phyloP scores from a whole-genome alignment of 768 basidiomycete species.

The Russula ochroleuca region DNA sequence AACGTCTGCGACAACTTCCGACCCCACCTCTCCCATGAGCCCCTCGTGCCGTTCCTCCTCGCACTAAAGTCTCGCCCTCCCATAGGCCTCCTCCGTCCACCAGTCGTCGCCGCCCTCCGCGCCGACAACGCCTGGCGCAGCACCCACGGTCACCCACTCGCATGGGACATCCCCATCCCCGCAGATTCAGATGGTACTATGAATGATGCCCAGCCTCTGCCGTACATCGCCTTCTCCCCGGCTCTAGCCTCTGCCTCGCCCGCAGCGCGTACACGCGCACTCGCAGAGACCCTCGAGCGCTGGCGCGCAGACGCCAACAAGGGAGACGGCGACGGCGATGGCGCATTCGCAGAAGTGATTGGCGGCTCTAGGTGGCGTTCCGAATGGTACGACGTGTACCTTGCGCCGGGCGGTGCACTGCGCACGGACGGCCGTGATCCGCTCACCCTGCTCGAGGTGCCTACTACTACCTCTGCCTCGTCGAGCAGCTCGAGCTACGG shows the following conservation, averaged over 20 bases:
- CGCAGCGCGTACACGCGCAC: slow-evolving; percentile 53
- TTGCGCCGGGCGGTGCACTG: slow-evolving; percentile 58
- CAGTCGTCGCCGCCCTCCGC: slow-evolving; percentile 50
- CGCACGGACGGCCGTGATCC: slow-evolving; percentile 35
- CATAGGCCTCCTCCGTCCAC: slow-evolving; percentile 57
- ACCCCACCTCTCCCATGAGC: slow-evolving; percentile 37
- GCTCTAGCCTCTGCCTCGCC: slow-evolving; percentile 2
- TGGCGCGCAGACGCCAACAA: slow-evolving; percentile 47
- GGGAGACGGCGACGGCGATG: slow-evolving; percentile 38
- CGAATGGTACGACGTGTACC: slow-evolving; percentile 79
- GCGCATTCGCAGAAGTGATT: slow-evolving; percentile 58
- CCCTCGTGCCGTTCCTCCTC: slow-evolving; percentile 55
- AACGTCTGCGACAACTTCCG: slow-evolving; percentile 69
- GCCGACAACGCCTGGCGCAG: slow-evolving; percentile 44
- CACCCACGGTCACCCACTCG: slow-evolving; percentile 30
- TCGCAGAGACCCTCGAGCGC: slow-evolving; percentile 64
- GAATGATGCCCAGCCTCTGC: neutral
- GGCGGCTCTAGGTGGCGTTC: slow-evolving; percentile 78
- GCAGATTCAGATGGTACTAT: neutral
- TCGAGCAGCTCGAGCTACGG: too few species aligned
- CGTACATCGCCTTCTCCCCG: slow-evolving; percentile 17
- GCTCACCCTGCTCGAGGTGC: slow-evolving; percentile 33
- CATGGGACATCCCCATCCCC: slow-evolving; percentile 43
- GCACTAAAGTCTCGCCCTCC: slow-evolving; percentile 47
- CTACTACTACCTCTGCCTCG: too few species aligned